phyloP scores from a whole-genome alignment of 306 rosid species.

The Medicago arabica region DNA sequence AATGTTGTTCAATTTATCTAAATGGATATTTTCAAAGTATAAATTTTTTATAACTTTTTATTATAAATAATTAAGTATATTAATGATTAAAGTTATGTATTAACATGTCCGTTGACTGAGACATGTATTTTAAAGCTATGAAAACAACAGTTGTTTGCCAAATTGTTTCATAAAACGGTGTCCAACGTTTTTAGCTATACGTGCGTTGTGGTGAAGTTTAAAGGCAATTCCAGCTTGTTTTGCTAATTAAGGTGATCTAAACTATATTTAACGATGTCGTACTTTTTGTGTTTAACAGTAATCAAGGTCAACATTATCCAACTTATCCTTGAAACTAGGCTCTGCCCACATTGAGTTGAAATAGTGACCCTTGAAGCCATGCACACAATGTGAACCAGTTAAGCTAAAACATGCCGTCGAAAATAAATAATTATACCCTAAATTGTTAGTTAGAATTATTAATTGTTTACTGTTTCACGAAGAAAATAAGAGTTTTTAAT shows the following conservation, averaged over 20 bases:
- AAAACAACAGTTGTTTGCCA: no score
- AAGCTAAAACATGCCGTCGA: neutral
- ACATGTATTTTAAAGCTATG: no score
- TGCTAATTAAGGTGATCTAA: constrained; percentile 20
- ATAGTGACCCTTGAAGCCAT: constrained; percentile 27
- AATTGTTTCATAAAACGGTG: neutral
- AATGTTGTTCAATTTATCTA: no score
- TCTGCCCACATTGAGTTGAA: constrained; percentile 41
- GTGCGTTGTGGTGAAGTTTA: constrained; percentile 9
- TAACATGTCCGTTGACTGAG: no score
- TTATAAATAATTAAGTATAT: no score
- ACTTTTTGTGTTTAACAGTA: constrained; percentile 6
- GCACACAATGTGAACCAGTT: constrained; percentile 36
- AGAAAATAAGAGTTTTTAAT: no score
- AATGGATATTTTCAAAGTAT: no score
- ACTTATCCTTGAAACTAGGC: constrained; percentile 46
- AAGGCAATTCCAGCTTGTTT: constrained; percentile 23
- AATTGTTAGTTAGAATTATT: neutral
- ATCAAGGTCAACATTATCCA: constrained; percentile 42
- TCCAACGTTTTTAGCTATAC: neutral
- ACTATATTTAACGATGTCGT: constrained; percentile 5
- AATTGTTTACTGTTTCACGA: no score
- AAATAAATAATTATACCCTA: neutral
- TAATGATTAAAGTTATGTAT: no score
- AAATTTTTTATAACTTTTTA: no score